Evolutionary conservation across 2,329 filamentous ascomycete genomes (phyloP), one percentile per base, ranked within the genome.

Genomic region (Escovopsis sp.): DNA sequence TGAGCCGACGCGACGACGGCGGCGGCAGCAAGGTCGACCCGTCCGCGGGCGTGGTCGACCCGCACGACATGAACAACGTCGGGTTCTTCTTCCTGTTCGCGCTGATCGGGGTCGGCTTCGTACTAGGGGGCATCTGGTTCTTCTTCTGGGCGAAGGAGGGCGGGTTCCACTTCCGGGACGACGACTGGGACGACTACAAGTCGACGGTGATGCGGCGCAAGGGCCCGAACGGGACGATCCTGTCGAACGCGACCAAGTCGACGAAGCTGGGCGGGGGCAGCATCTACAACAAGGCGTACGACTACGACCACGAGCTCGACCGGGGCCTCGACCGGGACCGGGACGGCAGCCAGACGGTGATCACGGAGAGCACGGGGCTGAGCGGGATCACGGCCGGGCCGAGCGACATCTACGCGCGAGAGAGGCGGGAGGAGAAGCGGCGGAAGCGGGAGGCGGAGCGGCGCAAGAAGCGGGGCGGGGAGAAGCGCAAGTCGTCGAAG

Each of bases 101-200:
- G 10, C 56, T 94, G 14, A 74, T 96, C 35, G 85, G 83, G 25
- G 76, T 76, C 1, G 73, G 62, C 23, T 80, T 96, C 52, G 80
- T 90, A 17, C 39, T 82, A 4, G 71, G 66, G 0, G 72, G 69
- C 17, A 85, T 96, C 51, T 98, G 90, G 87, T 94, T 98, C 70
- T 96, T 98, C 70, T 93, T 93, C 69, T 92, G 84, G 81, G 88
- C 88, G 38, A 88, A 82, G 61, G 94, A 96, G 48, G 90, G 90
- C 41, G 90, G 90, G 12, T 94, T 96, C 63, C 65, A 81, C 43
- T 96, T 86, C 68, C 70, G 71, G 32, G 64, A 92, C 43, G 68
- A 74, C 26, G 90, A 98, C 58, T 98, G 90, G 88, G 88, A 96
- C 5, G 90, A 98, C 51, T 98, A 98, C 72, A 96, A 96, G 56